These are phyloP conservation scores for Tylopilus subfusipes DNA, from an alignment of 768 basidiomycete genomes.

Conservation along the genomic window DNA sequence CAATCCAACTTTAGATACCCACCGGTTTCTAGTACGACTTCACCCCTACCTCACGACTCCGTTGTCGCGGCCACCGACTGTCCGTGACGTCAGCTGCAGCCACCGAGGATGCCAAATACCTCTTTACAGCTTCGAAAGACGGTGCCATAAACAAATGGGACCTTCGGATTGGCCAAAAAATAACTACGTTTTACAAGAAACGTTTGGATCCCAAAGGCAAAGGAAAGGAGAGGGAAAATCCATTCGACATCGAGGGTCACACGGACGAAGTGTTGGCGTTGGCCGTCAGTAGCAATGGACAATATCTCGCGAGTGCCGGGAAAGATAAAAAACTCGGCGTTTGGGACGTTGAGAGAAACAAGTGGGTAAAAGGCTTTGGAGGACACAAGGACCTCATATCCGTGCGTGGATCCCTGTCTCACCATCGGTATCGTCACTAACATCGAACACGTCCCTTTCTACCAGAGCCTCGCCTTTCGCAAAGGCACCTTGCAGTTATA, in stretches of 20 bases:
- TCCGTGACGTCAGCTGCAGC: conserved; percentile 80
- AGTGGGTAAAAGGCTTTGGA: conserved; percentile 79
- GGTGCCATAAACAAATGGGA: conserved; percentile 88
- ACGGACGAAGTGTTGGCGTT: conserved; percentile 81
- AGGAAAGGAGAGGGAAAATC: conserved; percentile 55
- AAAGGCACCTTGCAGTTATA: conserved; percentile 69
- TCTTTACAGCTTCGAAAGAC: conserved; percentile 92
- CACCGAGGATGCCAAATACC: conserved; percentile 63
- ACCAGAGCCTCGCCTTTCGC: conserved; percentile 67
- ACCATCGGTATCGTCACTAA: conserved; percentile 28
- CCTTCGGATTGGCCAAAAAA: conserved; percentile 57
- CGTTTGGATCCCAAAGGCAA: conserved; percentile 48
- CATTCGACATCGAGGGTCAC: conserved; percentile 63
- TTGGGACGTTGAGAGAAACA: conserved; percentile 75
- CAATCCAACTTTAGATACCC: not conserved
- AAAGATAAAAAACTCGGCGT: conserved; percentile 78
- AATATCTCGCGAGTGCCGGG: conserved; percentile 82
- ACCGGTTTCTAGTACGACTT: conserved; percentile 52
- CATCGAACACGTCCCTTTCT: not conserved
- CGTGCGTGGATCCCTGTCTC: conserved; percentile 48
- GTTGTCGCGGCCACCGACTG: conserved; percentile 69
- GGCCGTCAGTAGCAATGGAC: conserved; percentile 82
- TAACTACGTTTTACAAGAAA: conserved; percentile 57
- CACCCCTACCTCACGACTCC: conserved; percentile 41
- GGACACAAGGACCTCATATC: conserved; percentile 73